A percentile compares a stretch with the other conserved stretches of the same genome.
phyloP scores from a whole-genome alignment of 441 rosid genomes.

The Aquilaria agallochum region DNA sequence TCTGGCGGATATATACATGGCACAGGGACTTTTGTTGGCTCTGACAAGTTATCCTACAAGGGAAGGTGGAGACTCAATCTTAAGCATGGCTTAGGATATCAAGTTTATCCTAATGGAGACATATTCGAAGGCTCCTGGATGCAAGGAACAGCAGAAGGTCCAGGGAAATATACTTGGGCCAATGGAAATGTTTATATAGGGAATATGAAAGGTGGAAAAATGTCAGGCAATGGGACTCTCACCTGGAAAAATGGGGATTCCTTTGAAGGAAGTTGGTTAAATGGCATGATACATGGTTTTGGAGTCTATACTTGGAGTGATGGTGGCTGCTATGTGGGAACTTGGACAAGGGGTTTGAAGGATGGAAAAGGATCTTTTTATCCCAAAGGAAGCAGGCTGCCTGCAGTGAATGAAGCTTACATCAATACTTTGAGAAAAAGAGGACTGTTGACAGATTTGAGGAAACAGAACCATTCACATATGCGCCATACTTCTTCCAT shows the following conservation, averaged over 20 bases:
- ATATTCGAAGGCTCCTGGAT: constrained; percentile 95
- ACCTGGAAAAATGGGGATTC: constrained; percentile 85
- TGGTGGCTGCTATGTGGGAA: constrained; percentile 91
- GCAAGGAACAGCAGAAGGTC: constrained; percentile 88
- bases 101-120: constrained; percentile 73
- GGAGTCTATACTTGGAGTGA: constrained; percentile 92
- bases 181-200: constrained; percentile 78
- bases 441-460: constrained; percentile 85
- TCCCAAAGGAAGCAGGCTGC: constrained; percentile 77
- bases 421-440: constrained; percentile 78
- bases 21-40: constrained; percentile 56
- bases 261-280: constrained; percentile 90
- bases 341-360: constrained; percentile 94
- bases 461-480: constrained; percentile 58
- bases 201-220: constrained; percentile 91
- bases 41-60: constrained; percentile 51
- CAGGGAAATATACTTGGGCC: constrained; percentile 92
- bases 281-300: constrained; percentile 94
- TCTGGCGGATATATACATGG: constrained; percentile 92
- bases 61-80: constrained; percentile 94
- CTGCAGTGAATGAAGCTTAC: constrained; percentile 71
- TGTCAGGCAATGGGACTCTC: constrained; percentile 92
- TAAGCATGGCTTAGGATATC: constrained; percentile 91
- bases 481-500: constrained; percentile 66
- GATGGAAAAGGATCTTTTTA: constrained; percentile 99